Percentiles rank a stretch among this genome's conserved stretches.
phyloP scores from a whole-genome alignment of 1,139 yeast species.

The Magnusiomyces magnusii region DNA sequence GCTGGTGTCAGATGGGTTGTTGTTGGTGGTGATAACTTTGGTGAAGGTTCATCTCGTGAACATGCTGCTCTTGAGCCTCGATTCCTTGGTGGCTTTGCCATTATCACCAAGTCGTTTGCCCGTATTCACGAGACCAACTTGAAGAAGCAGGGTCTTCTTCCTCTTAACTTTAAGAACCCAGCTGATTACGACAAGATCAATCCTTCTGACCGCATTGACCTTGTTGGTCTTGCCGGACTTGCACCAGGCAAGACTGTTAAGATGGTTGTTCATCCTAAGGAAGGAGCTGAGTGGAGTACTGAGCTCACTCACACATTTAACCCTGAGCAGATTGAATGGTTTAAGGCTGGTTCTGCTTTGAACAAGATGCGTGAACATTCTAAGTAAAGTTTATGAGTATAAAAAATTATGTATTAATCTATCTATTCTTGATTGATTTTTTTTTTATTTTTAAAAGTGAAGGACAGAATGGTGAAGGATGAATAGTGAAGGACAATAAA shows the following conservation, averaged over 20 bases:
- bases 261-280: slow-evolving; percentile 84
- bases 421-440: background rate
- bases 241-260: slow-evolving; percentile 91
- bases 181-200: slow-evolving; percentile 93
- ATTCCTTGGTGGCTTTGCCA: slow-evolving; percentile 97
- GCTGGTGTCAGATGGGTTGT: slow-evolving; percentile 35
- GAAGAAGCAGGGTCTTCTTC: slow-evolving; percentile 96
- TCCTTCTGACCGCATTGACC: slow-evolving; percentile 87
- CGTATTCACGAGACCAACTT: slow-evolving; percentile 94
- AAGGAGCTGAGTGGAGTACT: slow-evolving; percentile 78
- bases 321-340: slow-evolving; percentile 96
- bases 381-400: too few species aligned
- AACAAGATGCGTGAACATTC: slow-evolving; percentile 73
- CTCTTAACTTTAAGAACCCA: slow-evolving; percentile 56
- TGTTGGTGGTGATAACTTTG: slow-evolving; percentile 97
- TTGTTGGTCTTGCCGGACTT: slow-evolving; percentile 73
- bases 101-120: slow-evolving; percentile 95
- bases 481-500: too few species aligned
- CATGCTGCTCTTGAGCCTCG: slow-evolving; percentile 99
- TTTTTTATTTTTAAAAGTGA: too few species aligned
- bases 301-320: slow-evolving; percentile 94
- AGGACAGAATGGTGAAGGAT: too few species aligned
- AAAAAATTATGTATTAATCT: background rate
- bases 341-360: slow-evolving; percentile 98
- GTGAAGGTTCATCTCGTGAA: slow-evolving; percentile 99